Conservation (phyloP, 2,329 filamentous ascomycete genomes). For the Epichloe typhina region DNA sequence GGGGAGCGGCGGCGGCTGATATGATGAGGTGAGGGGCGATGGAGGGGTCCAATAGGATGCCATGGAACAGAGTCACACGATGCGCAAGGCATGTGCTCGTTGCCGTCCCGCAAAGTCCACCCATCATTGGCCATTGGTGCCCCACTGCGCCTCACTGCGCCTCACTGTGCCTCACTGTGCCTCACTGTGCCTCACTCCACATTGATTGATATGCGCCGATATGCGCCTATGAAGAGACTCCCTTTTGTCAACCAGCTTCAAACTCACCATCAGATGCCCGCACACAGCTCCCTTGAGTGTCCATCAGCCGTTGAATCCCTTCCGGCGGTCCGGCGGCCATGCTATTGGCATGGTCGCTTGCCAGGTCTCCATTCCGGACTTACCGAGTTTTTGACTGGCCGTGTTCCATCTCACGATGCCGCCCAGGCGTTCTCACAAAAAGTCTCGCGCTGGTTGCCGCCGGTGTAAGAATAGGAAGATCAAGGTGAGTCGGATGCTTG, state of each 20-base stretch:
- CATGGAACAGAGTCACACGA: too few relatives aligned
- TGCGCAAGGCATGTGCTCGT: too few relatives aligned
- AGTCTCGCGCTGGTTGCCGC: conserved; percentile 53
- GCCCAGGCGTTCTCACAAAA: conserved; percentile 55
- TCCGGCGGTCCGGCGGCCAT: conserved; percentile 14
- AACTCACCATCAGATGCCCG: too few relatives aligned
- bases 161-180: too few relatives aligned
- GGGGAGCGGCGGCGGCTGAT: neutral
- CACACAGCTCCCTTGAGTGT: too few relatives aligned
- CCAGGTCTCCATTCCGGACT: conserved; percentile 14
- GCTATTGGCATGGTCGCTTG: conserved; percentile 15
- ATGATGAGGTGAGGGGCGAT: neutral
- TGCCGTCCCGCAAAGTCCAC: too few relatives aligned
- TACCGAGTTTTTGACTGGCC: conserved; percentile 11
- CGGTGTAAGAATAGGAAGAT: conserved; percentile 57
- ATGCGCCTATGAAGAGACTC: too few relatives aligned
- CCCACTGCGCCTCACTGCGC: too few relatives aligned
- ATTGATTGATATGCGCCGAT: too few relatives aligned
- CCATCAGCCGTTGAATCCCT: neutral
- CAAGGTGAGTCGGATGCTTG: conserved; percentile 35
- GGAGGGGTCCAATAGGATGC: neutral
- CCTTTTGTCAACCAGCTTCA: too few relatives aligned
- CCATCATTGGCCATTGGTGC: too few relatives aligned
- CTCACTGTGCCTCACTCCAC: too few relatives aligned
- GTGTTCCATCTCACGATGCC: conserved; percentile 34